Base-by-base conservation (phyloP, 73 alveolate genomes). In the Uronychia setigera region DNA sequence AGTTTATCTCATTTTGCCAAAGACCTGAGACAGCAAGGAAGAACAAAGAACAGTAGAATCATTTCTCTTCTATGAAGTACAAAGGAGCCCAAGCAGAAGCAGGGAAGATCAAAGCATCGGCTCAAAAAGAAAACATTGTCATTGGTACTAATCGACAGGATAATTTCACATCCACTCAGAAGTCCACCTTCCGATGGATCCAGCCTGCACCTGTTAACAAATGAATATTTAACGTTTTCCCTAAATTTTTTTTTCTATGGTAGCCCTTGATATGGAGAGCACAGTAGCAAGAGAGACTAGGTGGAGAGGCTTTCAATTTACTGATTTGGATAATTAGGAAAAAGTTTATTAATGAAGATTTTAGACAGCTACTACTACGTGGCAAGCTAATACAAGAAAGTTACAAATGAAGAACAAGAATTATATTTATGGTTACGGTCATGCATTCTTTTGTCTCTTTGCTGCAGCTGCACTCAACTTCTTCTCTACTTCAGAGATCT, bases 391-490 rank as follows among this genome's bases (percentile, higher is more conserved):
- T n/a, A n/a, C n/a, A n/a, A n/a, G n/a, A n/a, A n/a, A n/a, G n/a
- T n/a, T n/a, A n/a, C n/a, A n/a, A n/a, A n/a, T n/a, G n/a, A n/a
- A n/a, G n/a, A n/a, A n/a, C n/a, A n/a, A n/a, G n/a, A n/a, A n/a
- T n/a, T n/a, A n/a, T n/a, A n/a, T n/a, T n/a, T n/a, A n/a, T n/a
- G n/a, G n/a, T n/a, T n/a, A n/a, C n/a, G n/a, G n/a, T n/a, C n/a
- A n/a, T n/a, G n/a, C n/a, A n/a, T n/a, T n/a, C n/a, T n/a, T n/a
- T n/a, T n/a, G n/a, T n/a, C n/a, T n/a, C n/a, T n/a, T n/a, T n/a
- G n/a, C n/a, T n/a, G n/a, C n/a, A n/a, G n/a, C n/a, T n/a, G n/a
- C 67, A 5, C 81, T 76, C 59, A 76, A 28, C 58, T 27, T 29
- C 59, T 30, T 28, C 81, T 5, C 28, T 29, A 76, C 32, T 5